Conservation (phyloP, 495 filamentous ascomycete species). For the Annulohypoxylon moriforme region DNA sequence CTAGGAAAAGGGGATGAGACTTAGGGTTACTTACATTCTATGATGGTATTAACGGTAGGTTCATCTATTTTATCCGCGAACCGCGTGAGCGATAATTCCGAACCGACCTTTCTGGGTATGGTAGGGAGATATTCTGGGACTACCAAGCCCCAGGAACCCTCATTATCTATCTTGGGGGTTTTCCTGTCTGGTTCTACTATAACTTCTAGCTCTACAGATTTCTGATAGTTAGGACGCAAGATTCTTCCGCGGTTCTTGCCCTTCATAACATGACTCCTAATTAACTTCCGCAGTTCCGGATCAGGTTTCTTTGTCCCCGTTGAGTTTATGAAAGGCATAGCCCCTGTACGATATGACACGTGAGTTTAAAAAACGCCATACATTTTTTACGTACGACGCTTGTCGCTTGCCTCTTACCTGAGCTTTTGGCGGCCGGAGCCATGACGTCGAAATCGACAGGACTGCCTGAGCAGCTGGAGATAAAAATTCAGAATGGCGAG, state of each 20-base stretch:
- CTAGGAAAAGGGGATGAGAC: conserved; percentile 15
- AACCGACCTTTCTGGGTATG: conserved; percentile 27
- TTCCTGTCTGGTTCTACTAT: not conserved
- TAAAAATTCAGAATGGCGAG: not conserved
- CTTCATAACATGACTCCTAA: conserved; percentile 62
- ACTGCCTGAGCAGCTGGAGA: not conserved
- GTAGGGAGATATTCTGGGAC: not conserved
- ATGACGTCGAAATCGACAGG: conserved; percentile 13
- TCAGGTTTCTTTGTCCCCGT: conserved; percentile 47
- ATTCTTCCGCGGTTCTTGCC: conserved; percentile 56
- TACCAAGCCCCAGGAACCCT: not conserved
- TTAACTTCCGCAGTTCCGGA: conserved; percentile 52
- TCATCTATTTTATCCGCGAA: conserved; percentile 46
- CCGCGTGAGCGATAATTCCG: conserved; percentile 42
- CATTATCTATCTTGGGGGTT: not conserved
- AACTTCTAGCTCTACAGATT: not conserved
- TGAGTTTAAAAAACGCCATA: not conserved
- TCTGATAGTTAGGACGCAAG: conserved; percentile 6
- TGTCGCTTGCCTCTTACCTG: conserved; percentile 17
- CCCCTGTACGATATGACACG: not conserved
- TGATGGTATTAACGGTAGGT: conserved; percentile 1
- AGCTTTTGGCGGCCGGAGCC: not conserved
- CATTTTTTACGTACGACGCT: not conserved
- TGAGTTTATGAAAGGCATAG: conserved; percentile 47
- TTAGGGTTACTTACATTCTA: conserved; percentile 40